phyloP scores from a whole-genome alignment of 768 basidiomycete genomes.

The Macrolepiota fuliginosa region DNA sequence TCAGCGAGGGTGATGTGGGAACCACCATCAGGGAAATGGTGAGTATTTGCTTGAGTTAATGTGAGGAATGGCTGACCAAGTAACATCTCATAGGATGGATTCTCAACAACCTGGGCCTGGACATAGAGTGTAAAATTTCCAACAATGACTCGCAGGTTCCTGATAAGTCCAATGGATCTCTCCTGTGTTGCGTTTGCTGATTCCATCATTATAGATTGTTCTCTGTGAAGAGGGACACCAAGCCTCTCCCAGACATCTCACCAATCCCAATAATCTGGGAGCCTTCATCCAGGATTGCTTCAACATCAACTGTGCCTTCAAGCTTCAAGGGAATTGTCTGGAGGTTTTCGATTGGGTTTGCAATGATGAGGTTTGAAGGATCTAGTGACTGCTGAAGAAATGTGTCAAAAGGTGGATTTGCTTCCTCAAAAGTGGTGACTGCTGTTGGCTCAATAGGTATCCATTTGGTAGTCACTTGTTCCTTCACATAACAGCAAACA shows the following conservation, averaged over 20 bases:
- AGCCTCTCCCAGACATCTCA: constrained; percentile 17
- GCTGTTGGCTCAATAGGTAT: neutral
- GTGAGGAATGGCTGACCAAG: constrained; percentile 20
- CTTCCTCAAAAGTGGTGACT: neutral
- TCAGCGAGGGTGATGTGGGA: constrained; percentile 14
- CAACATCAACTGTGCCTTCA: neutral
- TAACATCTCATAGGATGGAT: constrained; percentile 20
- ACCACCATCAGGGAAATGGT: constrained; percentile 8
- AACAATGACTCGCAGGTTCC: constrained; percentile 14
- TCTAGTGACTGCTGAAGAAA: neutral
- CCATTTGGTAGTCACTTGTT: constrained; percentile 11
- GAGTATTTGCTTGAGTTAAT: constrained; percentile 9
- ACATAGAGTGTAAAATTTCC: constrained; percentile 18
- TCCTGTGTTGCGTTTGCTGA: constrained; percentile 17
- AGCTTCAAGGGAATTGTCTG: neutral
- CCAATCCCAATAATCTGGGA: constrained; percentile 17
- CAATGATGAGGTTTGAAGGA: constrained; percentile 6
- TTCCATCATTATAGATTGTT: constrained; percentile 19
- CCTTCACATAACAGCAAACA: constrained; percentile 15
- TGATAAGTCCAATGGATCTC: constrained; percentile 16
- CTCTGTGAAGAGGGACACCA: constrained; percentile 9
- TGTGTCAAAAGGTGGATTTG: neutral
- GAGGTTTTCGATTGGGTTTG: constrained; percentile 17
- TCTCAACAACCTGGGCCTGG: constrained; percentile 20
- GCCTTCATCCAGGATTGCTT: constrained; percentile 17